Evolutionary conservation across 148 eudicot species (phyloP).

Genomic region (Simmondsia chinensis): DNA sequence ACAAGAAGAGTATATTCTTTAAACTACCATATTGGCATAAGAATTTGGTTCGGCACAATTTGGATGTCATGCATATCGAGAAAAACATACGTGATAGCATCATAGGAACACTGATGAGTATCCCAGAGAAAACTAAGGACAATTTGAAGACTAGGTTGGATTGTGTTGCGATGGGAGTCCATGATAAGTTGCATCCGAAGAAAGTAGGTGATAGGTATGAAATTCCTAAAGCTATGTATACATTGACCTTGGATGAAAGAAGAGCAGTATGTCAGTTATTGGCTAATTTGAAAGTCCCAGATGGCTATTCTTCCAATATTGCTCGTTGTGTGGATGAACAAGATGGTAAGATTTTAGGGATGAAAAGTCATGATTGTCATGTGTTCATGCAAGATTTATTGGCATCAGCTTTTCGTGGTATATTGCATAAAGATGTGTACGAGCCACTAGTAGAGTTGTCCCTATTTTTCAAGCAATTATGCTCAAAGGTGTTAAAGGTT

Average conservation of each 20-base stretch:
- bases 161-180: not conserved
- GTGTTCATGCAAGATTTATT: too few species aligned
- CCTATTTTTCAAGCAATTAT: too few species aligned
- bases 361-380: constrained; percentile 1
- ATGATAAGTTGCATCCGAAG: not conserved
- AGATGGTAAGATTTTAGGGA: not conserved
- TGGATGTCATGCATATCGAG: too few species aligned
- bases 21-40: not conserved
- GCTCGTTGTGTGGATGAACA: not conserved
- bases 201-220: not conserved
- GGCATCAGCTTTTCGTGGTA: too few species aligned
- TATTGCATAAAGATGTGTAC: too few species aligned
- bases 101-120: not conserved
- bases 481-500: too few species aligned
- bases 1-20: not conserved
- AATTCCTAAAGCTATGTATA: not conserved
- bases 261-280: not conserved
- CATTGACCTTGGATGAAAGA: not conserved
- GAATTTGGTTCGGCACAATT: too few species aligned
- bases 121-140: not conserved
- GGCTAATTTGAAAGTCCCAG: not conserved
- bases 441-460: too few species aligned
- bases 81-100: not conserved
- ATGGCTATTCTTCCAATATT: not conserved
- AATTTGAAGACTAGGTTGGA: not conserved